Percentiles rank a stretch among this genome's conserved stretches.
phyloP scores from a whole-genome alignment of 2,329 filamentous ascomycete species.

The Exophiala sideris region DNA sequence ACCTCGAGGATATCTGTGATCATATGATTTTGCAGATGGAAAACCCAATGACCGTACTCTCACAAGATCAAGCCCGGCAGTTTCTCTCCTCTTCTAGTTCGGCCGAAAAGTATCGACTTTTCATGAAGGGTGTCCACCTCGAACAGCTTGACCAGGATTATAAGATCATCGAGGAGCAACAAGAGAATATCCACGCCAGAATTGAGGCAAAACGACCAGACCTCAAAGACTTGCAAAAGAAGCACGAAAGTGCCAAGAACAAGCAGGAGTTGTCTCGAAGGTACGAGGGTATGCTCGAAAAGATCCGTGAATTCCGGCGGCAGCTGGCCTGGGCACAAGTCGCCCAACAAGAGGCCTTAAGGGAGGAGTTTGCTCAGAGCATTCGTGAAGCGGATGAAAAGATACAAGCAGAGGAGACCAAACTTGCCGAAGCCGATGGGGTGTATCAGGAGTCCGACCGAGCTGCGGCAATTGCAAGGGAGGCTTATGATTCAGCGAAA shows the following conservation, averaged over 20 bases:
- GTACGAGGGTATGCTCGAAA: constrained; percentile 62
- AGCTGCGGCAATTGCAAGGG: constrained; percentile 35
- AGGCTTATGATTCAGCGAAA: constrained; percentile 44
- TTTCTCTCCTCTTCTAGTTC: constrained; percentile 85
- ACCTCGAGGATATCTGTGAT: constrained; percentile 89
- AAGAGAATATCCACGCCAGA: constrained; percentile 68
- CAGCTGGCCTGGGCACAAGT: constrained; percentile 89
- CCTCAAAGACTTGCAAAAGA: constrained; percentile 57
- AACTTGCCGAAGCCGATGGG: constrained; percentile 44
- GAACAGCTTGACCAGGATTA: constrained; percentile 93
- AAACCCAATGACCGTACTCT: constrained; percentile 92
- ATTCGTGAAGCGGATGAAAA: constrained; percentile 41
- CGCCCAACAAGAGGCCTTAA: constrained; percentile 63
- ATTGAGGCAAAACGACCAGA: constrained; percentile 61
- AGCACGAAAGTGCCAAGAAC: constrained; percentile 59
- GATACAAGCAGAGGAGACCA: constrained; percentile 47
- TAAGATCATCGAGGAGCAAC: constrained; percentile 71
- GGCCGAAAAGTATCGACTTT: constrained; percentile 90
- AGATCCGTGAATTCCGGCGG: constrained; percentile 56
- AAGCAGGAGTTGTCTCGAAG: constrained; percentile 64
- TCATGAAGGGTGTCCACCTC: constrained; percentile 88
- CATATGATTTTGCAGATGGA: constrained; percentile 92
- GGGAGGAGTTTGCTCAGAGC: constrained; percentile 37
- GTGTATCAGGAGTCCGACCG: constrained; percentile 41
- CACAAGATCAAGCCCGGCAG: constrained; percentile 89